Base-by-base conservation (phyloP, 495 filamentous ascomycete genomes). In the Penicillium cataractarum region DNA sequence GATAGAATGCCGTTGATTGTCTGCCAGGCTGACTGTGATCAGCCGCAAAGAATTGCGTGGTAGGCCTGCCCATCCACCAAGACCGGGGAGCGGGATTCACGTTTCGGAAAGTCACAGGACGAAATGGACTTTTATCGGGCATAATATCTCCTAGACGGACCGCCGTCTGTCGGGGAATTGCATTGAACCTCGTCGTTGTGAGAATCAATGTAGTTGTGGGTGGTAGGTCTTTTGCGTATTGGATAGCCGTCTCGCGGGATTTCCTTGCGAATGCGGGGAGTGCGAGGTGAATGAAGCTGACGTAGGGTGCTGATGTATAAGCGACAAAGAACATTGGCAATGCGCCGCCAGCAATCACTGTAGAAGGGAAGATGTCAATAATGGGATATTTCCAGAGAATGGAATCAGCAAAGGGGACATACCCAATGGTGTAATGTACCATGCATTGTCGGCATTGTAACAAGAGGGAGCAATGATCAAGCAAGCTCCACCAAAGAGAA, bases 261-360 rank as follows among this genome's bases (percentile, higher is more conserved):
- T 78, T 75, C 13, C 91, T 86, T n/a, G 89, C 90, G 69, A 85
- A 87, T 4, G 82, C 74, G 7, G 91, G 91, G 12, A 93, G 76
- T 26, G 83, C 82, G 33, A 94, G 74, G 72, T 91, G 88, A 56
- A 92, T 76, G 60, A 86, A 86, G n/a, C 86, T 85, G 2, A 93
- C 90, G 66, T 88, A 91, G 8, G 91, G 89, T 4, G 84, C 78
- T 2, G 85, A 85, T 33, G 81, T 85, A 68, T 86, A 89, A 4
- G 81, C 77, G 15, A 92, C 82, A 70, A 88, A 86, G n/a, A 86
- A 29, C 68, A 92, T 76, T 7, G 91, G 92, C 31, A 90, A 66
- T 13, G 87, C 67, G 63, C 89, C 87, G 59, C 80, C 84, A 49
- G 83, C 66, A 27, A 85, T 71, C 22, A 86, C 89, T 90, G 44